phyloP scores from a whole-genome alignment of 1,284 basidiomycete species.

The Caloboletus firmus region DNA sequence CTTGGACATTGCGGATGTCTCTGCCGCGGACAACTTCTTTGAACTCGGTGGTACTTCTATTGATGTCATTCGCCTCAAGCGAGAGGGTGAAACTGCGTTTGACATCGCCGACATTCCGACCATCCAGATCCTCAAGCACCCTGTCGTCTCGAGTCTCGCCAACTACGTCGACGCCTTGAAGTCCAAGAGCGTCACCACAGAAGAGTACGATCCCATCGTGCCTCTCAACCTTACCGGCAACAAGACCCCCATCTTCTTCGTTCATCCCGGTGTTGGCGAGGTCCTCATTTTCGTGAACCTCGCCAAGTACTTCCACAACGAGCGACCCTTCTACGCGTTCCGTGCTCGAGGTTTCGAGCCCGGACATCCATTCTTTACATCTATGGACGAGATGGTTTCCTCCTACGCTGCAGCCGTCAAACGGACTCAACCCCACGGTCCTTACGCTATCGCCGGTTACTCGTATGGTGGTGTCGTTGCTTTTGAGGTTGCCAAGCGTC shows the following conservation, averaged over 20 bases:
- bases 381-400: slow-evolving; percentile 42
- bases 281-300: slow-evolving; percentile 44
- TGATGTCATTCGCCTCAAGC: slow-evolving; percentile 33
- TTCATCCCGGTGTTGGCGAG: slow-evolving; percentile 45
- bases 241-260: slow-evolving; percentile 43
- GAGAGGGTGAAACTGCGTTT: slow-evolving; percentile 34
- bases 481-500: slow-evolving; percentile 43
- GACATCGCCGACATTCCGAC: slow-evolving; percentile 37
- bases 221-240: slow-evolving; percentile 37
- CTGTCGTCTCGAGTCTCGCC: slow-evolving; percentile 34
- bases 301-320: slow-evolving; percentile 36
- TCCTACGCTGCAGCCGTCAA: slow-evolving; percentile 40
- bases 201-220: slow-evolving; percentile 36
- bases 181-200: slow-evolving; percentile 6
- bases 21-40: slow-evolving; percentile 29
- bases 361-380: slow-evolving; percentile 35
- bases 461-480: slow-evolving; percentile 47
- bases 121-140: slow-evolving; percentile 41
- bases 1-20: slow-evolving; percentile 18
- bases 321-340: slow-evolving; percentile 42
- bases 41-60: slow-evolving; percentile 32
- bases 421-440: slow-evolving; percentile 38
- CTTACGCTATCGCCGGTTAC: slow-evolving; percentile 47
- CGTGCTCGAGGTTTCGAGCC: slow-evolving; percentile 44
- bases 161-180: slow-evolving; percentile 22